phyloP scores from a whole-genome alignment of 2,329 filamentous ascomycete genomes.

The Ceratocystis cubensis region DNA sequence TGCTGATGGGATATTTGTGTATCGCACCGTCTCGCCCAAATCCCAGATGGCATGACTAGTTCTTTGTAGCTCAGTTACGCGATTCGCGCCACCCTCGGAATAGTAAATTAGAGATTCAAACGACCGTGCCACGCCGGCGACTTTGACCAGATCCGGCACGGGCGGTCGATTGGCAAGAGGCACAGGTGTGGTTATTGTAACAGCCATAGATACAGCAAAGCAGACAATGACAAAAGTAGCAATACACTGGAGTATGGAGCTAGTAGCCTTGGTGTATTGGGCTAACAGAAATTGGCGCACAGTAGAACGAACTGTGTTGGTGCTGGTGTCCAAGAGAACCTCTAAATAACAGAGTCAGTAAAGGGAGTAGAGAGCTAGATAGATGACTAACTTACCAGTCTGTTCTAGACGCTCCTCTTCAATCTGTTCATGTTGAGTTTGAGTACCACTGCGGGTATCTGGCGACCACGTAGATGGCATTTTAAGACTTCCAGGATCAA shows the following conservation, averaged over 20 bases:
- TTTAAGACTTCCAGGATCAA: not conserved
- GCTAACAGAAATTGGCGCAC: constrained; percentile 40
- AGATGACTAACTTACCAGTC: not conserved
- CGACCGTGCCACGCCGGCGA: constrained; percentile 75
- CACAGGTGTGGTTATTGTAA: constrained; percentile 57
- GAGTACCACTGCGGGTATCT: too few relatives aligned
- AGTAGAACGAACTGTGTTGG: not conserved
- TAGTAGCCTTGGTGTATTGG: constrained; percentile 48
- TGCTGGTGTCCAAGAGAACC: not conserved
- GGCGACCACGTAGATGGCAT: not conserved
- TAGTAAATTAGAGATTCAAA: constrained; percentile 94
- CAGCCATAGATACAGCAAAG: constrained; percentile 51
- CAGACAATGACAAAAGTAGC: constrained; percentile 49
- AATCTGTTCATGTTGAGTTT: not conserved
- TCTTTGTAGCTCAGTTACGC: constrained; percentile 78
- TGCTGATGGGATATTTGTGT: constrained; percentile 82
- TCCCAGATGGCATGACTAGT: constrained; percentile 93
- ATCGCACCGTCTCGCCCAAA: constrained; percentile 76
- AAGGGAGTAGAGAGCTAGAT: too few relatives aligned
- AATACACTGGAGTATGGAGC: constrained; percentile 56
- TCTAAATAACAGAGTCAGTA: not conserved
- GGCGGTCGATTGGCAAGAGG: constrained; percentile 35
- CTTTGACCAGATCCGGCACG: constrained; percentile 77
- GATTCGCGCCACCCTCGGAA: constrained; percentile 74
- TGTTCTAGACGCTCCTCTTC: not conserved